phyloP scores from a whole-genome alignment of 2,329 filamentous ascomycete species.

The Aspergillus alliaceus region DNA sequence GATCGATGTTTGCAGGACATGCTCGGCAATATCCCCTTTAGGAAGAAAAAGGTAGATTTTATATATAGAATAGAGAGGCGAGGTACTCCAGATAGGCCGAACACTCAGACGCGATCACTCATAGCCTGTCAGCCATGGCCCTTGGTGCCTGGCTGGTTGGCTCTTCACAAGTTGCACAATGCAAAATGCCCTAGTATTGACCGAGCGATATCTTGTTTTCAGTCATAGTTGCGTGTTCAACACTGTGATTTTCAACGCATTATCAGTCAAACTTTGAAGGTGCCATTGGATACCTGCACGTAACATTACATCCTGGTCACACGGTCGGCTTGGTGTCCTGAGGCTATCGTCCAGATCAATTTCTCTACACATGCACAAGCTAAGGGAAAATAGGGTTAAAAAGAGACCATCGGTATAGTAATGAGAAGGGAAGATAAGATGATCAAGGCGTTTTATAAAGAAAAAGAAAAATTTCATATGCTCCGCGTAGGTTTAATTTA shows the following conservation, averaged over 20 bases:
- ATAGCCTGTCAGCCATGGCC: not conserved
- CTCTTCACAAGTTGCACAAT: not conserved
- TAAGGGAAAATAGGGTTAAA: not conserved
- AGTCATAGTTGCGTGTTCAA: not conserved
- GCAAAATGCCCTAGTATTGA: not conserved
- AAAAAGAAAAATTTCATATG: conserved; percentile 22
- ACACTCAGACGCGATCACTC: not conserved
- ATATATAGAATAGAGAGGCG: not conserved
- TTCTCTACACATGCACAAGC: not conserved
- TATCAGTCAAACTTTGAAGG: not conserved
- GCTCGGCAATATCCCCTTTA: not conserved
- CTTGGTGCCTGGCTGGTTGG: not conserved
- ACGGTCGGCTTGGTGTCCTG: not conserved
- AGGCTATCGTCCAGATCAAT: not conserved
- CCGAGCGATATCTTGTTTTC: not conserved
- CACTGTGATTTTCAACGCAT: not conserved
- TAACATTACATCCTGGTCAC: not conserved
- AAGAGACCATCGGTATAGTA: not conserved
- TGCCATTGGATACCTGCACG: not conserved
- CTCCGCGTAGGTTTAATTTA: conserved; percentile 31
- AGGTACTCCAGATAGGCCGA: not conserved
- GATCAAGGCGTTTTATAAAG: not conserved
- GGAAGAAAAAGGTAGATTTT: not conserved
- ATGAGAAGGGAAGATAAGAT: not conserved
- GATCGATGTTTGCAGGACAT: not conserved